phyloP scores from a whole-genome alignment of 2,329 filamentous ascomycete species.

The Neophaeococcomyces mojaviensis region DNA sequence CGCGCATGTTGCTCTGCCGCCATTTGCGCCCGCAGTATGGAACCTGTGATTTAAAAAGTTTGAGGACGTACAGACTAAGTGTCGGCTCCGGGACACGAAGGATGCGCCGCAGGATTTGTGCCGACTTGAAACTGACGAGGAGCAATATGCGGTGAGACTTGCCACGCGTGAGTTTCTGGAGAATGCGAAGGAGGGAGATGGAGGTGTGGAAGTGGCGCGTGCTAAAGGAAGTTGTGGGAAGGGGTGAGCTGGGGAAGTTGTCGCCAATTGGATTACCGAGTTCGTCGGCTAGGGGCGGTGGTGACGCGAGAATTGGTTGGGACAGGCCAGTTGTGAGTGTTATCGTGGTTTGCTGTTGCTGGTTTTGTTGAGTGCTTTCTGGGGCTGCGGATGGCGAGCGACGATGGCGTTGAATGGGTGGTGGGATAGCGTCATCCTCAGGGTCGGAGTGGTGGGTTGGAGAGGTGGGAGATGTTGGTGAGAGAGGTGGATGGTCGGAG shows the following conservation, averaged over 20 bases:
- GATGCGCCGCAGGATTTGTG: constrained; percentile 81
- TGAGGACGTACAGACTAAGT: constrained; percentile 86
- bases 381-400: constrained; percentile 34
- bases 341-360: constrained; percentile 20
- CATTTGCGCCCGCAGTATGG: constrained; percentile 97
- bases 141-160: constrained; percentile 92
- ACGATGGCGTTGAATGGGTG: constrained; percentile 64
- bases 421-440: constrained; percentile 72
- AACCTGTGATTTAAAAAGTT: constrained; percentile 97
- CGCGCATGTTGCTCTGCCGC: constrained; percentile 96
- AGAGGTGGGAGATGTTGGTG: constrained; percentile 24
- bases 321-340: constrained; percentile 25
- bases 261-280: constrained; percentile 61
- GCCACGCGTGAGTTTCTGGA: constrained; percentile 95
- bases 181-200: constrained; percentile 89
- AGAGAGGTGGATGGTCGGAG: constrained; percentile 50
- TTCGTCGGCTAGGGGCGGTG: constrained; percentile 64
- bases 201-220: constrained; percentile 91
- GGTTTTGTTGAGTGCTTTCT: constrained; percentile 24
- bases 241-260: constrained; percentile 42
- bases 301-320: constrained; percentile 11
- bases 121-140: constrained; percentile 91
- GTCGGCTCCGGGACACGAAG: constrained; percentile 83
- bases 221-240: constrained; percentile 69
- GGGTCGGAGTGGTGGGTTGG: constrained; percentile 16